These are phyloP conservation scores for Podila epicladia DNA, from an alignment of 192 early-diverging fungal species.

Conservation along the genomic window DNA sequence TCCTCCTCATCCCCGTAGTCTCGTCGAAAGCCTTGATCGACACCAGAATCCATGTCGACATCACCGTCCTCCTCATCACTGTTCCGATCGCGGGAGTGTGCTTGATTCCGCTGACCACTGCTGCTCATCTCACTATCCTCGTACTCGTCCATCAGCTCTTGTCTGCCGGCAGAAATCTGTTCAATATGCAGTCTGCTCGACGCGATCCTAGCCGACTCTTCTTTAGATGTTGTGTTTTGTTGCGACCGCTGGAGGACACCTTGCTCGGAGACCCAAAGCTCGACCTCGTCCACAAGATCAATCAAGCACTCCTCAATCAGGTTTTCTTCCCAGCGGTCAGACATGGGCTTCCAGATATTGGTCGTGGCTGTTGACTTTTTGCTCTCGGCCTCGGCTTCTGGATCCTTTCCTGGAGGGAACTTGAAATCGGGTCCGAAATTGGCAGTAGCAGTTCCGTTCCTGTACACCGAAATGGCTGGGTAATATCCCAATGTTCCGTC, in stretches of 20 bases:
- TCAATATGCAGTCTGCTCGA: no score
- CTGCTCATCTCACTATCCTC: conserved; percentile 33
- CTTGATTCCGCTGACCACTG: conserved; percentile 7
- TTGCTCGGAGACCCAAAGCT: conserved; percentile 55
- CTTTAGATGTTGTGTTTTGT: background rate
- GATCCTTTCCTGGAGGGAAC: conserved; percentile 60
- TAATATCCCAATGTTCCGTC: conserved; percentile 75
- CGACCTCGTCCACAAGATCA: conserved; percentile 72
- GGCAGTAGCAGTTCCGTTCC: conserved; percentile 66
- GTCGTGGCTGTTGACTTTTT: background rate
- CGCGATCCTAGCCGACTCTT: no score
- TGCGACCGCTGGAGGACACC: conserved; percentile 13
- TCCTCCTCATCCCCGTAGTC: conserved; percentile 1
- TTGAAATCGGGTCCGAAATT: conserved; percentile 73
- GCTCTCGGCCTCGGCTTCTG: conserved; percentile 46
- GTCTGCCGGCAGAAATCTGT: no score
- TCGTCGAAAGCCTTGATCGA: conserved; percentile 4
- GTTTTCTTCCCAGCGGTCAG: conserved; percentile 63
- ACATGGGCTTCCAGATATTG: conserved; percentile 64
- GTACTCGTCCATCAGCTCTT: conserved; percentile 11
- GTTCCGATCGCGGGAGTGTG: background rate
- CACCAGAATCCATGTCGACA: conserved; percentile 34
- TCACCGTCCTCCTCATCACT: conserved; percentile 15
- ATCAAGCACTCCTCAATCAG: conserved; percentile 67
- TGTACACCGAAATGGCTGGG: conserved; percentile 68